Conservation (phyloP, 129 eudicot species). For the Deinandra increscens region DNA sequence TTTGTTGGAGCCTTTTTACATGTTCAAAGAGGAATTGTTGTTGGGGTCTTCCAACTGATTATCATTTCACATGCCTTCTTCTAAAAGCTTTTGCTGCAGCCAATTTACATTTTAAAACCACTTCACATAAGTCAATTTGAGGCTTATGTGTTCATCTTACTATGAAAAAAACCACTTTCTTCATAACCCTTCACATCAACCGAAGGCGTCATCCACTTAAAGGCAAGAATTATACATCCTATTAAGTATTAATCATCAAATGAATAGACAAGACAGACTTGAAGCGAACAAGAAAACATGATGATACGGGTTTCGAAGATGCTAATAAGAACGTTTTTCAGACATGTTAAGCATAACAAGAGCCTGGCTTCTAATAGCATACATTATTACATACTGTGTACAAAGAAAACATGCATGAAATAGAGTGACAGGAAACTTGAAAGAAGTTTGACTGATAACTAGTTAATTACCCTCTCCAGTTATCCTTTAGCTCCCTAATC, state of each 20-base stretch:
- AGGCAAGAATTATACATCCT: constrained; percentile 22
- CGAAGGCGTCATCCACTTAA: constrained; percentile 19
- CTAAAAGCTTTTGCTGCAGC: too few relatives aligned
- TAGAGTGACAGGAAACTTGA: constrained; percentile 19
- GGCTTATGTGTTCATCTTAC: too few relatives aligned
- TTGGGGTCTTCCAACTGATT: too few relatives aligned
- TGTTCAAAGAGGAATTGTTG: too few relatives aligned
- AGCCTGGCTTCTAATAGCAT: neutral
- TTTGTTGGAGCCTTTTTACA: too few relatives aligned
- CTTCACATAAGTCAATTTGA: too few relatives aligned
- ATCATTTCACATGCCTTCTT: too few relatives aligned
- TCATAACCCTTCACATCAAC: constrained; percentile 10
- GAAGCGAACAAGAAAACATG: constrained; percentile 8
- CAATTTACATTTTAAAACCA: too few relatives aligned
- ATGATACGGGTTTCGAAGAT: neutral
- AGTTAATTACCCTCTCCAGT: constrained; percentile 69
- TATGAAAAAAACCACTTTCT: too few relatives aligned
- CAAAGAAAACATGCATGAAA: constrained; percentile 9
- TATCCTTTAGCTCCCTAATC: constrained; percentile 77
- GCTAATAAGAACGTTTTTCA: neutral
- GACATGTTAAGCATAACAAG: constrained; percentile 11
- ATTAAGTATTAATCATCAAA: constrained; percentile 15
- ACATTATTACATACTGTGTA: constrained; percentile 29
- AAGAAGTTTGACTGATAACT: constrained; percentile 20
- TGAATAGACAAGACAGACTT: neutral